phyloP scores from a whole-genome alignment of 2,329 filamentous ascomycete genomes.

The Blastomyces gilchristii region DNA sequence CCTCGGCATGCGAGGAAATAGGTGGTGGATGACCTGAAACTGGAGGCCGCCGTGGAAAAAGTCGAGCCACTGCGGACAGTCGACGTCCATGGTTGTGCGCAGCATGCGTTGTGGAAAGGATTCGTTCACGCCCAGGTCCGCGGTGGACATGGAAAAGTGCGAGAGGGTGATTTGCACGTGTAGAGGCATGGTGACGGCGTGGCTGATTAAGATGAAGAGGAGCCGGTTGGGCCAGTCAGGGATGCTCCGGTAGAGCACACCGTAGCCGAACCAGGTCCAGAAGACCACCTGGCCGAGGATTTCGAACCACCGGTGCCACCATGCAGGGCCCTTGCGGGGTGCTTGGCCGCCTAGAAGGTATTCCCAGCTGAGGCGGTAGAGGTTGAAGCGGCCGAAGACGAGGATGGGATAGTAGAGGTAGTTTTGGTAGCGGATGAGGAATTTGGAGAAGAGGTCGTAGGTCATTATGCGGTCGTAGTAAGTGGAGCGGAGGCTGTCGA shows the following conservation, averaged over 20 bases:
- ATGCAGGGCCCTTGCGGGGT: conserved; percentile 63
- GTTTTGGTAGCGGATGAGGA: conserved; percentile 62
- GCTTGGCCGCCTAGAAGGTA: conserved; percentile 61
- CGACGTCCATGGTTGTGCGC: conserved; percentile 86
- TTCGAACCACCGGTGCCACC: conserved; percentile 79
- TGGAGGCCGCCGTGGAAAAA: conserved; percentile 83
- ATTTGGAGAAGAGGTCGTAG: conserved; percentile 63
- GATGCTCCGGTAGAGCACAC: conserved; percentile 62
- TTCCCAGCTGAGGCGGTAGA: conserved; percentile 72
- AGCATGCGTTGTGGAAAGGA: conserved; percentile 87
- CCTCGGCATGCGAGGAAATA: conserved; percentile 72
- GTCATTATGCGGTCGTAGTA: conserved; percentile 75
- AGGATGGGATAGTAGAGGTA: conserved; percentile 78
- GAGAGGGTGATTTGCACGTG: conserved; percentile 87
- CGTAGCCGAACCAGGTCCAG: conserved; percentile 79
- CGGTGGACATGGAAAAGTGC: conserved; percentile 88
- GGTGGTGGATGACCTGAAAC: conserved; percentile 80
- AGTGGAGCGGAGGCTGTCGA: conserved; percentile 61
- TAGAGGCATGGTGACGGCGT: conserved; percentile 68
- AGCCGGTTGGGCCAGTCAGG: conserved; percentile 60
- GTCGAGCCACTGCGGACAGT: conserved; percentile 78
- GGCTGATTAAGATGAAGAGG: conserved; percentile 66
- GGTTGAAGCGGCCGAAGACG: conserved; percentile 72
- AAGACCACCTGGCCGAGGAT: conserved; percentile 66
- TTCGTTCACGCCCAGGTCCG: conserved; percentile 71